Evolutionary conservation across 257 asterid species (phyloP), one percentile per base, ranked within the genome.

Genomic region (Voacanga thouarsii): DNA sequence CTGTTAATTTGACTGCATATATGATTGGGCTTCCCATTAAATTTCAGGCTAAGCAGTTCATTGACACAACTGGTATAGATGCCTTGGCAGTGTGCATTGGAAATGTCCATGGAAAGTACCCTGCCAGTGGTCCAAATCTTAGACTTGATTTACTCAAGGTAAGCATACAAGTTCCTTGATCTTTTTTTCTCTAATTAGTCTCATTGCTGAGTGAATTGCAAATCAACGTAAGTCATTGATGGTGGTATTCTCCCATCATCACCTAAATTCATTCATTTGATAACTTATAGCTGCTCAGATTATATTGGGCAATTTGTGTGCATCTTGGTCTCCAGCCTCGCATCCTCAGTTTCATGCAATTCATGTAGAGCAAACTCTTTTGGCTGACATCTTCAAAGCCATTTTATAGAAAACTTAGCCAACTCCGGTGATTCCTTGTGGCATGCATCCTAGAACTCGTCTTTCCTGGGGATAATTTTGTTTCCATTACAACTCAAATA

Each of bases 21-120:
- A 33, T 72, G 72, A 72, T 55, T n/a, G 33, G 16, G 59, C 63
- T 37, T 28, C 39, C 26, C 12, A 7, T 18, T 26, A 53, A 66
- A 41, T 89, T 86, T 85, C 94, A 95, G 99, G 99, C 99, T n/a
- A 64, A 82, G 45, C 96, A 90, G 83, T 95, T 95, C 91, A 90
- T 95, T 49, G 94, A 91, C 76, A 80, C 92, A 6, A 95, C 99
- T 11, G 91, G 91, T 49, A 88, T 95, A 79, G 99, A 91, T 86
- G 94, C 97, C 78, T 89, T 95, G 93, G 99, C 99, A 74, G 98
- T 95, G 84, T 95, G 98, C 84, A 86, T 95, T 19, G 99, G 98
- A 47, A 95, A 95, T 75, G 98, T 95, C 81, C 99, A 95, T 77
- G 99, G 99, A 80, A 91, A 89, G 84, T 95, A 95, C 85, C 96